Conservation (phyloP, 805 yeast genomes). For the Priceomyces haplophilus region DNA sequence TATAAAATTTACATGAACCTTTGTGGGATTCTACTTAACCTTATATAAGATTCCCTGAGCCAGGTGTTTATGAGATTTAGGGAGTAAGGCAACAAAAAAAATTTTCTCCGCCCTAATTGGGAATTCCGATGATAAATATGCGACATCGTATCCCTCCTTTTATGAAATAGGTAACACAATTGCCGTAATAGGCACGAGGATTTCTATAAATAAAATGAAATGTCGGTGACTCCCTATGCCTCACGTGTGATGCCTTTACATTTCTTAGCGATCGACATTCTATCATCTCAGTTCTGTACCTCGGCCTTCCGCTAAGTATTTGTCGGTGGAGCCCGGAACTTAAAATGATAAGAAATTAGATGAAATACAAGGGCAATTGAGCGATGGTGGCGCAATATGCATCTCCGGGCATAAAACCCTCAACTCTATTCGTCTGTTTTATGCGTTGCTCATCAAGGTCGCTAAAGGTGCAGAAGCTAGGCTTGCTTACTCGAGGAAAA, state of each 20-base stretch:
- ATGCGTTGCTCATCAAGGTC: too few relatives aligned
- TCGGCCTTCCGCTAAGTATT: too few relatives aligned
- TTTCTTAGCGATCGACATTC: too few relatives aligned
- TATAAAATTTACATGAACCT: not conserved
- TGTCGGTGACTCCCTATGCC: too few relatives aligned
- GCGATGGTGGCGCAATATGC: slow-evolving; percentile 2
- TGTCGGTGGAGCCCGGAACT: not conserved
- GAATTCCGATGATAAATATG: slow-evolving; percentile 1
- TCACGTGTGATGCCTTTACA: too few relatives aligned
- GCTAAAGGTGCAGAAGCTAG: not conserved
- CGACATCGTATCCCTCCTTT: not conserved
- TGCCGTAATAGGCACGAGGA: not conserved
- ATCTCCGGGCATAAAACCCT: not conserved
- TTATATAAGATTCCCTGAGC: slow-evolving; percentile 1
- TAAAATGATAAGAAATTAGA: not conserved
- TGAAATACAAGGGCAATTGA: not conserved
- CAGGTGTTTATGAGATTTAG: slow-evolving; percentile 2
- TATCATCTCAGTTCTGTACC: too few relatives aligned
- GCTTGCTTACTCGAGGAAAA: too few relatives aligned
- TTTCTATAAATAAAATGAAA: too few relatives aligned
- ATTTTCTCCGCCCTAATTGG: slow-evolving; percentile 2
- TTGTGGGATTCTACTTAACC: not conserved
- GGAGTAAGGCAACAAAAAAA: slow-evolving; percentile 3
- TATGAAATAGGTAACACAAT: not conserved
- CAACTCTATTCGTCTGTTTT: too few relatives aligned